phyloP scores from a whole-genome alignment of 768 basidiomycete species.

The Pholiota microspora region DNA sequence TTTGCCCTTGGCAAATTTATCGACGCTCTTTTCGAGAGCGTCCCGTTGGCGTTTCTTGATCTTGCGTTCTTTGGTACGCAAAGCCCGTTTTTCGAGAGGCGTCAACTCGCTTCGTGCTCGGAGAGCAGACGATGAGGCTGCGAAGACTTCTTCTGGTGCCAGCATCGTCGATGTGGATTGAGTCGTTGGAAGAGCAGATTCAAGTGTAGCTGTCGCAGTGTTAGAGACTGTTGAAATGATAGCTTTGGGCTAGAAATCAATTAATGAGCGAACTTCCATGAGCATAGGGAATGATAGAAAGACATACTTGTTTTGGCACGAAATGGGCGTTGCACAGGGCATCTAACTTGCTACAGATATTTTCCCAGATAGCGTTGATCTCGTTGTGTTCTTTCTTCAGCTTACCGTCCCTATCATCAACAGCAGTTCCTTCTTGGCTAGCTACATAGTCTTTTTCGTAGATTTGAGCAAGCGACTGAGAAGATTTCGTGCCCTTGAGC shows the following conservation, averaged over 20 bases:
- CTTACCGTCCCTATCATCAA: slow-evolving; percentile 86
- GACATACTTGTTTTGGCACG: slow-evolving; percentile 80
- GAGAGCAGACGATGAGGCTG: slow-evolving; percentile 52
- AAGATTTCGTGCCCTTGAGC: slow-evolving; percentile 83
- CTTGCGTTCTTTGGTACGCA: slow-evolving; percentile 70
- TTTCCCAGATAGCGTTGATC: slow-evolving; percentile 81
- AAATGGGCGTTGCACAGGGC: slow-evolving; percentile 95
- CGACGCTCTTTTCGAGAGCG: slow-evolving; percentile 58
- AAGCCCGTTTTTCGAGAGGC: slow-evolving; percentile 75
- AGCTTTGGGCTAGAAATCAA: slow-evolving; percentile 70
- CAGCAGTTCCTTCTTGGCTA: slow-evolving; percentile 51
- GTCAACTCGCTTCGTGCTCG: slow-evolving; percentile 80
- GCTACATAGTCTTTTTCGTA: slow-evolving; percentile 92
- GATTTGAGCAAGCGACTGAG: slow-evolving; percentile 89
- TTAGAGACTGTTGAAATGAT: slow-evolving; percentile 84
- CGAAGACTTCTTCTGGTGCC: slow-evolving; percentile 90
- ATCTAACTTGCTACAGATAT: slow-evolving; percentile 84
- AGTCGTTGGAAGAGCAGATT: slow-evolving; percentile 87
- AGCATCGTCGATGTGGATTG: slow-evolving; percentile 76
- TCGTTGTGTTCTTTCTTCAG: slow-evolving; percentile 87
- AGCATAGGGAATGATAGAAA: slow-evolving; percentile 22
- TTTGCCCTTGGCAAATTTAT: slow-evolving; percentile 58
- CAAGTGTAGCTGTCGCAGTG: slow-evolving; percentile 75
- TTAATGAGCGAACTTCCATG: not conserved
- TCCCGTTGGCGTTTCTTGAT: slow-evolving; percentile 66